phyloP scores from a whole-genome alignment of 495 filamentous ascomycete species.

The Neurospora sp. region DNA sequence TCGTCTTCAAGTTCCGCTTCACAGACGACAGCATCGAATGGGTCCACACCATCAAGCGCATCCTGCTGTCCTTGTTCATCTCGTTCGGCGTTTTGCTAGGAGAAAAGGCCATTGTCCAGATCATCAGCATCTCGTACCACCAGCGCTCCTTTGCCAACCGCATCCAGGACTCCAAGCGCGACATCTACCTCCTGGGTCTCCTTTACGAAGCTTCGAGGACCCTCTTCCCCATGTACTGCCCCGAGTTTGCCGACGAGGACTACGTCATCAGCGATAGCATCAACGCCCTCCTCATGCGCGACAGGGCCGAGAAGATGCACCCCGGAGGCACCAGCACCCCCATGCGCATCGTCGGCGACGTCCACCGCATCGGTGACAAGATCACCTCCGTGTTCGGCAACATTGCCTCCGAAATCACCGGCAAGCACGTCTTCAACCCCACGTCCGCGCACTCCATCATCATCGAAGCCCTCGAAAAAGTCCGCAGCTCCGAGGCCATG shows the following conservation, averaged over 20 bases:
- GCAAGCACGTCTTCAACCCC: slow-evolving; percentile 88
- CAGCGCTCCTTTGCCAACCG: slow-evolving; percentile 81
- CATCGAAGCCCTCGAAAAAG: slow-evolving; percentile 76
- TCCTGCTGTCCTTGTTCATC: slow-evolving; percentile 68
- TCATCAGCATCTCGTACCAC: slow-evolving; percentile 92
- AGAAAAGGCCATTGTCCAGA: slow-evolving; percentile 78
- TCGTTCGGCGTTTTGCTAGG: slow-evolving; percentile 66
- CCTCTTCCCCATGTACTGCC: slow-evolving; percentile 85
- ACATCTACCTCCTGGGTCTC: slow-evolving; percentile 65
- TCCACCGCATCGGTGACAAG: slow-evolving; percentile 80
- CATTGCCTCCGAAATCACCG: slow-evolving; percentile 85
- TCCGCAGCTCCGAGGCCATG: slow-evolving; percentile 72
- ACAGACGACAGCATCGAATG: slow-evolving; percentile 23
- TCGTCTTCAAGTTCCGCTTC: slow-evolving; percentile 67
- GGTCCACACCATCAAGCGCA: slow-evolving; percentile 48
- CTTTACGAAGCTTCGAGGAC: slow-evolving; percentile 82
- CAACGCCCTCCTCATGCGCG: slow-evolving; percentile 35
- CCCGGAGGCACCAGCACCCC: slow-evolving; percentile 56
- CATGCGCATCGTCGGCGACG: slow-evolving; percentile 65
- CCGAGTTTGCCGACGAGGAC: slow-evolving; percentile 85
- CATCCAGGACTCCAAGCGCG: slow-evolving; percentile 82
- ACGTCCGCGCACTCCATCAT: slow-evolving; percentile 81
- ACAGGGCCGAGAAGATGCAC: slow-evolving; percentile 35
- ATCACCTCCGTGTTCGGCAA: slow-evolving; percentile 88
- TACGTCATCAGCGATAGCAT: slow-evolving; percentile 79